A percentile compares a stretch with the other conserved stretches of the same genome.
phyloP scores from a whole-genome alignment of 2,329 filamentous ascomycete genomes.

The Kalmusia sp. region DNA sequence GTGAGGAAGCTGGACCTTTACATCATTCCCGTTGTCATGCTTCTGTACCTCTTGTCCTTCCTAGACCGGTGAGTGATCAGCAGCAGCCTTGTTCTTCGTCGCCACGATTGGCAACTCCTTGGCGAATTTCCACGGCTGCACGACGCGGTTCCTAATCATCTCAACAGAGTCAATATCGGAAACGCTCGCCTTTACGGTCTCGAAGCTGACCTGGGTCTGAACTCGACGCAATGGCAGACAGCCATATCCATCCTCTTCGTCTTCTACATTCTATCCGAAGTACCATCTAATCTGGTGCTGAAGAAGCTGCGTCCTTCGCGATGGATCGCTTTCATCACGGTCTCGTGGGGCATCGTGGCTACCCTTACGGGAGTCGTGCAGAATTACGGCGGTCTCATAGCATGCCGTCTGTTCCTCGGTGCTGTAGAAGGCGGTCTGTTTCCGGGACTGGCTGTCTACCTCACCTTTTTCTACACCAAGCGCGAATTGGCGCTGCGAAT shows the following conservation, averaged over 20 bases:
- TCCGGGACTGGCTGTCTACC: slow-evolving; percentile 71
- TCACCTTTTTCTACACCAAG: slow-evolving; percentile 80
- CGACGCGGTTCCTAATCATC: slow-evolving; percentile 18
- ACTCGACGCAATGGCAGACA: slow-evolving; percentile 71
- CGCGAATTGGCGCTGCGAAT: slow-evolving; percentile 75
- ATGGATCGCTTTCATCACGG: slow-evolving; percentile 67
- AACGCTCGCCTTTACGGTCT: slow-evolving; percentile 71
- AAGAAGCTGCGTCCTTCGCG: slow-evolving; percentile 54
- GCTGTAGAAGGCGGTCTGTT: slow-evolving; percentile 74
- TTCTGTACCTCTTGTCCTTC: slow-evolving; percentile 77
- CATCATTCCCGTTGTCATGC: slow-evolving; percentile 72
- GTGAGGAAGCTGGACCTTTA: slow-evolving; percentile 70
- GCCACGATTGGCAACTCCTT: not conserved
- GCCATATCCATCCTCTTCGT: slow-evolving; percentile 54
- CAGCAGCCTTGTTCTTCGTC: too few species aligned
- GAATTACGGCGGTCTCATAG: slow-evolving; percentile 70
- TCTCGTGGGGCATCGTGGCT: slow-evolving; percentile 65
- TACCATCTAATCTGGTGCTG: slow-evolving; percentile 56
- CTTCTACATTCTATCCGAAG: slow-evolving; percentile 54
- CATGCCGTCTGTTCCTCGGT: slow-evolving; percentile 72
- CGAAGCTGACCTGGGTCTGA: slow-evolving; percentile 67
- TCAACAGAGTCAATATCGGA: slow-evolving; percentile 70
- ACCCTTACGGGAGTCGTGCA: slow-evolving; percentile 72
- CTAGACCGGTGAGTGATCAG: slow-evolving; percentile 68
- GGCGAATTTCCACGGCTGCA: too few species aligned